Conservation (phyloP, 768 basidiomycete species). For the Naganishia vishniacii region DNA sequence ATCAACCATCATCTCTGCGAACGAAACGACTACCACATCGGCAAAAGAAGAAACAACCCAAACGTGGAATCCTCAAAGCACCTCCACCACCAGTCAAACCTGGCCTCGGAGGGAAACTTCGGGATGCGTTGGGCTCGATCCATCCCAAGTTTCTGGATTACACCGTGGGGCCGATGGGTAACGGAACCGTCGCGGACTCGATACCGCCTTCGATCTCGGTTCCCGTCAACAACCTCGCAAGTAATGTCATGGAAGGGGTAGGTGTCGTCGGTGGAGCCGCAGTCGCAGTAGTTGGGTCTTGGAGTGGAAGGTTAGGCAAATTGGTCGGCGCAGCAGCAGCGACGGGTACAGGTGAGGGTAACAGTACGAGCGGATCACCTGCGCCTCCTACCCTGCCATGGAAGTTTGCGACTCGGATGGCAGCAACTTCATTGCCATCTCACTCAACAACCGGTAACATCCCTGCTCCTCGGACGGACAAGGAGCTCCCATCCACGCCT, state of each 20-base stretch:
- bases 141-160: constrained; percentile 38
- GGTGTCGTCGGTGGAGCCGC: constrained; percentile 27
- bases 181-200: constrained; percentile 12
- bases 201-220: constrained; percentile 2
- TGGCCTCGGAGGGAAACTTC: constrained; percentile 40
- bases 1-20: not conserved
- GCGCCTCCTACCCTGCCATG: not conserved
- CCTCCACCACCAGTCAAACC: constrained; percentile 47
- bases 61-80: constrained; percentile 49
- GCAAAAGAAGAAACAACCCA: constrained; percentile 31
- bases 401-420: constrained; percentile 5
- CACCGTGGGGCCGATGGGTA: constrained; percentile 13
- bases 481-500: not conserved
- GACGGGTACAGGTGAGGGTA: not conserved
- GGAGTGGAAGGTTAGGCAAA: constrained; percentile 40
- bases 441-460: not conserved
- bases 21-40: constrained; percentile 3
- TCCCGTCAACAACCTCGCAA: constrained; percentile 17
- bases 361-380: not conserved
- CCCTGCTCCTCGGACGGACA: not conserved
- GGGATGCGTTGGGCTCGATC: constrained; percentile 39
- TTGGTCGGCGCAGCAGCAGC: constrained; percentile 31
- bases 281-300: constrained; percentile 32
- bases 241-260: constrained; percentile 20
- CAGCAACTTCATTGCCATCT: not conserved